Conservation (phyloP, 2,329 filamentous ascomycete species). For the Scedosporium aurantiacum region DNA sequence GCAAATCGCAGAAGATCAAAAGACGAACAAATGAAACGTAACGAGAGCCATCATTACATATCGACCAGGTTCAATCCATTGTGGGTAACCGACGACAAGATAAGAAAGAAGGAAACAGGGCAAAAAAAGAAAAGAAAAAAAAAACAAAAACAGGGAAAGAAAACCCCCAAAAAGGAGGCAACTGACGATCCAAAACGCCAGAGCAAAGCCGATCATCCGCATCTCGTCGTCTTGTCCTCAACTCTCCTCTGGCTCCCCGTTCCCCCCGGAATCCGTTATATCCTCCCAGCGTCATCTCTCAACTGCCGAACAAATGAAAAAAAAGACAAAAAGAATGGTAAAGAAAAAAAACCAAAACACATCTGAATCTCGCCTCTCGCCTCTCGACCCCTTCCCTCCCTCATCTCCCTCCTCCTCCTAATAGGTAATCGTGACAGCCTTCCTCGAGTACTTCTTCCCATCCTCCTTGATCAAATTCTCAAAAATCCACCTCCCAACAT, state of each 20-base stretch:
- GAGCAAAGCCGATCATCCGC: neutral
- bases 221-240: neutral
- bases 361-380: too few relatives aligned
- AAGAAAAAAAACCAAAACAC: too few relatives aligned
- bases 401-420: slow-evolving; percentile 9
- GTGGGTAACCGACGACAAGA: neutral
- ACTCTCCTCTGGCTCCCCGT: neutral
- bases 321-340: too few relatives aligned
- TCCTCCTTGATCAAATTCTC: slow-evolving; percentile 22
- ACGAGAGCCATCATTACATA: neutral
- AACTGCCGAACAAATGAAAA: neutral
- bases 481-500: slow-evolving; percentile 36
- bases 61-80: neutral
- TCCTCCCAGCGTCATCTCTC: neutral
- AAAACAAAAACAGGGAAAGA: neutral
- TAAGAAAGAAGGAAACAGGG: neutral
- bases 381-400: neutral
- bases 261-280: neutral
- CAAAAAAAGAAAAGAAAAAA: neutral
- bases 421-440: slow-evolving; percentile 26
- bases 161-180: neutral
- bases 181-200: neutral
- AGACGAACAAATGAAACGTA: neutral
- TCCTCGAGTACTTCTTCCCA: slow-evolving; percentile 19
- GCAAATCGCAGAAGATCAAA: neutral